A percentile compares a stretch with the other conserved stretches of the same genome.
These are phyloP conservation scores for Dryas integrifolia DNA, from an alignment of 331 rosid genomes.

Conservation along the genomic window DNA sequence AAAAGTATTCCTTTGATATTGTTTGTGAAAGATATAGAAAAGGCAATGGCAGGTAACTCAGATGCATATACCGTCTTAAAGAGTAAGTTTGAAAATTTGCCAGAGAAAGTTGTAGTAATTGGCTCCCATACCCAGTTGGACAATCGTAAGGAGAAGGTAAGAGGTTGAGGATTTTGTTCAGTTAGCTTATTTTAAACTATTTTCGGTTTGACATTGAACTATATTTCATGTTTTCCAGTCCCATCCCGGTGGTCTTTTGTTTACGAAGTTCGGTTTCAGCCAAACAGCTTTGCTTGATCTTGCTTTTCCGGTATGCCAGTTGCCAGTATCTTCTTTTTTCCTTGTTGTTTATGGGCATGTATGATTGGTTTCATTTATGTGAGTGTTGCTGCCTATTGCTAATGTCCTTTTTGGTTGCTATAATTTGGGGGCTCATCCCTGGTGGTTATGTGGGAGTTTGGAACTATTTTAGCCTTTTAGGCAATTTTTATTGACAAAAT, in stretches of 20 bases:
- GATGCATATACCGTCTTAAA: slow-evolving; percentile 57
- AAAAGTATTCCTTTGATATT: slow-evolving; percentile 58
- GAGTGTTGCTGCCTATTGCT: not conserved
- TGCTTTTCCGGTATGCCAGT: slow-evolving; percentile 77
- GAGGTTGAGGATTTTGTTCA: slow-evolving; percentile 19
- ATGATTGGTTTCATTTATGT: not conserved
- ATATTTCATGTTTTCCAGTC: slow-evolving; percentile 47
- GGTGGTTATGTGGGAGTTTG: not conserved
- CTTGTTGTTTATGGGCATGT: not conserved
- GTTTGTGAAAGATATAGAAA: slow-evolving; percentile 88
- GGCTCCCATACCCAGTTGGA: slow-evolving; percentile 91
- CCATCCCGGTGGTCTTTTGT: slow-evolving; percentile 79
- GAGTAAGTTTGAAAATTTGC: slow-evolving; percentile 70
- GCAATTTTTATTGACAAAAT: not conserved
- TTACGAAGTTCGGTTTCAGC: slow-evolving; percentile 87
- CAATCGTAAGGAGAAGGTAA: slow-evolving; percentile 84
- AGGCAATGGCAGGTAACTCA: slow-evolving; percentile 62
- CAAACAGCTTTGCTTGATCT: slow-evolving; percentile 93
- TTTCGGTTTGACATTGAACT: slow-evolving; percentile 2
- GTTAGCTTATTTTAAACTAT: slow-evolving; percentile 17
- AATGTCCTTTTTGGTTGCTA: not conserved
- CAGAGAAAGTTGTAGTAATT: slow-evolving; percentile 70
- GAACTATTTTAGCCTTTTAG: not conserved
- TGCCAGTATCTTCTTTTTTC: not conserved
- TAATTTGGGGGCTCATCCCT: too few relatives aligned